Base-by-base conservation (phyloP, 2,329 filamentous ascomycete genomes). In the Sclerotinia sclerotiorum region DNA sequence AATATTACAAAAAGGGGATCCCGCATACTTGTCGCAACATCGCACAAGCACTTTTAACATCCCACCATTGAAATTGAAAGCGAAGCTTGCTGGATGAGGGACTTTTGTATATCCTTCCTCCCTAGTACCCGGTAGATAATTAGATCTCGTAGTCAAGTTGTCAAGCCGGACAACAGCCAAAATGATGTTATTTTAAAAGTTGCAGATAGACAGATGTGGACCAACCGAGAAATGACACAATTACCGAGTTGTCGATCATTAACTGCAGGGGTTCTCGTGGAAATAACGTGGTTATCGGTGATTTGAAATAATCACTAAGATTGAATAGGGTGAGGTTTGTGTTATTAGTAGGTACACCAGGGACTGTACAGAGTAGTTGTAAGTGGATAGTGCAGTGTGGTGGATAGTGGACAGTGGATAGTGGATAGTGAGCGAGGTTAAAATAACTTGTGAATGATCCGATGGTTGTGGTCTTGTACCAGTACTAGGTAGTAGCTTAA, bases 191-290 rank as follows among this genome's bases (percentile, higher is more conserved):
- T 57, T 42, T 42, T 49, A 49, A 49, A 42, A 57, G n/a, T 55
- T 46, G 21, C 51, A 44, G 35, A 35, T 56, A 35, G 19, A 44
- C 21, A 65, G 32, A 44, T 21, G 63, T 66, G 42, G 52, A 58
- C 48, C 42, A 46, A 56, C 6, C 15, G 24, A 52, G 46, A 67
- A 67, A 61, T 67, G 55, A 67, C 60, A 66, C 64, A 66, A 66
- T 42, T 66, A 66, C 39, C 51, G n/a, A 56, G 10, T 17, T 39
- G 64, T 51, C 51, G 64, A 66, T 66, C 64, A 48, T 48, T 35
- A 46, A 46, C 56, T 35, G 32, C 39, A 55, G 32, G 29, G 29
- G 52, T 29, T 58, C 35, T 58, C 39, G 19, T 58, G 39, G 19
- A 29, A 46, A 44, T 44, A 44, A 58, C 24, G n/a, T 58, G 29